Evolutionary conservation across 306 rosid genomes (phyloP).

Genomic region (Prosopis cineraria): DNA sequence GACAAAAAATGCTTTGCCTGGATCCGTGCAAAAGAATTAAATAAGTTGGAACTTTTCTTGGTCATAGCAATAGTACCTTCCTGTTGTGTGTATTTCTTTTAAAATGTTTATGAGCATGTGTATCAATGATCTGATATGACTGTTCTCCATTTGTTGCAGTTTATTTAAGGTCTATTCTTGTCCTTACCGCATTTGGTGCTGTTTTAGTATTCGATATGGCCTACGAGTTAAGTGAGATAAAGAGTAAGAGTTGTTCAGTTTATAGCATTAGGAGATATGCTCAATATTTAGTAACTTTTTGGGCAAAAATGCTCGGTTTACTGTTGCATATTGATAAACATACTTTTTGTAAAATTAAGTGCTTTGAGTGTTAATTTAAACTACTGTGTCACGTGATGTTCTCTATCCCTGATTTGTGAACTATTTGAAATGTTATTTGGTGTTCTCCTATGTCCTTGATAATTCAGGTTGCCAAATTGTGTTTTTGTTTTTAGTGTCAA

Average conservation of each 20-base stretch:
- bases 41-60: no score
- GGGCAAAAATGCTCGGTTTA: no score
- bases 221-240: constrained; percentile 67
- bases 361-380: background rate
- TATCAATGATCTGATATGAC: background rate
- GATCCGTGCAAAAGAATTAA: constrained; percentile 30
- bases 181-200: constrained; percentile 26
- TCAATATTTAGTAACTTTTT: background rate
- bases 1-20: constrained; percentile 32
- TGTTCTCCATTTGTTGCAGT: constrained; percentile 36
- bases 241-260: constrained; percentile 56
- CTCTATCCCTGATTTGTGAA: background rate
- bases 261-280: background rate
- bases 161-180: constrained; percentile 23
- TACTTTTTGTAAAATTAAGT: background rate
- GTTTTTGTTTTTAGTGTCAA: constrained; percentile 65
- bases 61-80: background rate
- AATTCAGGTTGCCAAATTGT: constrained; percentile 59
- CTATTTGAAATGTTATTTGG: background rate
- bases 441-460: background rate
- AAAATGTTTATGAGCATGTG: background rate
- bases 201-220: constrained; percentile 54
- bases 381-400: background rate
- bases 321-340: constrained; percentile 4
- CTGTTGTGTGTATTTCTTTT: background rate